phyloP scores from a whole-genome alignment of 768 basidiomycete species.

The Dentipellis fragilis region DNA sequence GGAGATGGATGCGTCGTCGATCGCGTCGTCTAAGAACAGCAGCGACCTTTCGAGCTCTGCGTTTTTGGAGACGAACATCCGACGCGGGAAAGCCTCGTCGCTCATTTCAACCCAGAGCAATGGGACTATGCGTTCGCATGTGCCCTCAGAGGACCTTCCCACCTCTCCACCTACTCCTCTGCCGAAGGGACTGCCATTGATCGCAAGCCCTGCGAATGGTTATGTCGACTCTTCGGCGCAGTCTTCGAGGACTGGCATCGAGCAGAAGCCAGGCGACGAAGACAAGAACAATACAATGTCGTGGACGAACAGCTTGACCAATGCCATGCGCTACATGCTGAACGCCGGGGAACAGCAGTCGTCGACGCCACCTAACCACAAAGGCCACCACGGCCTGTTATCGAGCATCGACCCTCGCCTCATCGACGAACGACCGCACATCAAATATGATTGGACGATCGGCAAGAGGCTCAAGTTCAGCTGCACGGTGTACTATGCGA shows the following conservation, averaged over 20 bases:
- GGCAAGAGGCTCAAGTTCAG: constrained; percentile 67
- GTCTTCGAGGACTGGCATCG: constrained; percentile 6
- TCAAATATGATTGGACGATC: constrained; percentile 75
- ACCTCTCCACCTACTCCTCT: not conserved
- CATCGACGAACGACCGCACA: constrained; percentile 68
- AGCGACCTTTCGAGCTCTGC: constrained; percentile 13
- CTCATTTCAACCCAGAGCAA: constrained; percentile 29
- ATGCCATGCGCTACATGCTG: constrained; percentile 51
- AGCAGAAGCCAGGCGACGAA: constrained; percentile 2
- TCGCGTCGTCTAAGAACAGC: constrained; percentile 16
- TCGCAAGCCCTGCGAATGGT: not conserved
- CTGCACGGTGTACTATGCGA: constrained; percentile 77
- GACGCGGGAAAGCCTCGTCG: constrained; percentile 30
- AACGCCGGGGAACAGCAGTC: constrained; percentile 25
- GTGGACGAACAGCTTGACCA: constrained; percentile 44
- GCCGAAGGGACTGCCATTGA: not conserved
- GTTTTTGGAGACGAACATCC: constrained; percentile 27
- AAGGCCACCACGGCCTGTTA: constrained; percentile 42
- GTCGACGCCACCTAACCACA: constrained; percentile 21
- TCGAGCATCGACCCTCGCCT: constrained; percentile 21
- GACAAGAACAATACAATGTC: constrained; percentile 22
- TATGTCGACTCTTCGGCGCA: not conserved
- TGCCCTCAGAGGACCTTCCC: not conserved
- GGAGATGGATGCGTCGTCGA: constrained; percentile 27
- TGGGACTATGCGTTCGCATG: constrained; percentile 23